Base-by-base conservation (phyloP, 345 rosid genomes). In the Gossypium sturtianum region DNA sequence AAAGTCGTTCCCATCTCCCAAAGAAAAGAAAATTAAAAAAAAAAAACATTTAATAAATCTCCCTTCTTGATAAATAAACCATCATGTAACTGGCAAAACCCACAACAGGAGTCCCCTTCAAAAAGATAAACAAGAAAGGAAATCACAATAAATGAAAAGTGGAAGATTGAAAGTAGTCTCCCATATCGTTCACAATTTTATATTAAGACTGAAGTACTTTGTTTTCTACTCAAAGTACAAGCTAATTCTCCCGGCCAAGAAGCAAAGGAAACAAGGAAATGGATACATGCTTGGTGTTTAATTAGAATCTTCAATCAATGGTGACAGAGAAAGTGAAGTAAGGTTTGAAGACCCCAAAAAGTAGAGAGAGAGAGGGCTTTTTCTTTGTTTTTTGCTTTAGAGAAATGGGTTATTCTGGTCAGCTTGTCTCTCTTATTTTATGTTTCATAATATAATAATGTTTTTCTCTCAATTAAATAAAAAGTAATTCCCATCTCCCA, bases 71-170 rank as follows among this genome's bases (percentile, higher is more conserved):
- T 69, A 73, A 61, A 13, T 15, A 20, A 54, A 75, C 29, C 22
- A 44, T 29, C 22, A 44, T 29, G 63, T 75, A 77, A 75, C 62
- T 65, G 73, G 70, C 66, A 73, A 82, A 85, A 70, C 77, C 88
- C 71, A 49, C 80, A 79, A 82, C 89, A 83, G 83, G 90, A 87
- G 87, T 86, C 86, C 78, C 80, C 82, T 86, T 83, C 34, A 48
- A 73, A 75, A 81, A 75, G 75, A 80, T 47, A 75, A 88, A 83
- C 82, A 76, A 77, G 75, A 84, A 82, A 70, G 87, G 88, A 78
- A 82, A 80, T 45, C 47, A 75, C 76, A 77, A 80, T 65, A 74
- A 73, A 75, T 54, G 49, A 78, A 75, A 69, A 48, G 69, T 61
- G 41, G 38, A 81, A 54, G 71, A 71, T n/a, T 23, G 49, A 75